Evolutionary conservation across 225 moss, liverwort and hornwort genomes (phyloP), one percentile per base, ranked within the genome.

Genomic region (Sphagnum contortum): DNA sequence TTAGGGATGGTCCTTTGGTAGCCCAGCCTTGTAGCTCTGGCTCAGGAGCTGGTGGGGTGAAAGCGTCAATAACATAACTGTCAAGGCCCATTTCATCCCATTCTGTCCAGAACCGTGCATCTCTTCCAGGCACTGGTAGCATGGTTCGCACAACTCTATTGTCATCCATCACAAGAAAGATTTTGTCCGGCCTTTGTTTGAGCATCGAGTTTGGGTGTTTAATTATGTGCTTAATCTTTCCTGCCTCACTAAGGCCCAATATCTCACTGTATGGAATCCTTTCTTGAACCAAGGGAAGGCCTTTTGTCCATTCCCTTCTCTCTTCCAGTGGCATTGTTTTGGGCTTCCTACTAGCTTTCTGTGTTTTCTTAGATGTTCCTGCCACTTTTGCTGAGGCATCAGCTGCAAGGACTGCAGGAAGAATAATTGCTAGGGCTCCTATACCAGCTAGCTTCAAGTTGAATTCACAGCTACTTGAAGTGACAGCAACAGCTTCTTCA

Each of bases 11-110:
- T 7, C 92, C 92, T 68, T 69, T 79, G 63, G 77, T 74, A 53
- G 95, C 95, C 95, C 92, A 90, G 44, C 83, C 92, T 70, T 87
- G 83, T 13, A 98, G 80, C 65, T 74, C 87, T 0, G 96, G 90
- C 5, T 73, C 67, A 11, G 88, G 88, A 69, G 85, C 79, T 4
- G 87, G 70, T 6, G 96, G 92, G 44, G 96, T 88, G 59, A 78
- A 92, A 0, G 96, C 92, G 53, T 92, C 92, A 48, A 98, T 91
- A 12, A 90, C 84, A 13, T 85, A 76, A 49, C 79, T 80, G 57
- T 84, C 73, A 9, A 98, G 71, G 55, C 81, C 68, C 68, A 91
- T 61, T 51, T 79, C 61, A 63, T 87, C 83, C 96, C 96, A 98
- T 10, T 61, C 12, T 4, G 68, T 78, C 96, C 92, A 93, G 59